phyloP scores from a whole-genome alignment of 2,329 filamentous ascomycete species.

The Pochonia chlamydosporia region DNA sequence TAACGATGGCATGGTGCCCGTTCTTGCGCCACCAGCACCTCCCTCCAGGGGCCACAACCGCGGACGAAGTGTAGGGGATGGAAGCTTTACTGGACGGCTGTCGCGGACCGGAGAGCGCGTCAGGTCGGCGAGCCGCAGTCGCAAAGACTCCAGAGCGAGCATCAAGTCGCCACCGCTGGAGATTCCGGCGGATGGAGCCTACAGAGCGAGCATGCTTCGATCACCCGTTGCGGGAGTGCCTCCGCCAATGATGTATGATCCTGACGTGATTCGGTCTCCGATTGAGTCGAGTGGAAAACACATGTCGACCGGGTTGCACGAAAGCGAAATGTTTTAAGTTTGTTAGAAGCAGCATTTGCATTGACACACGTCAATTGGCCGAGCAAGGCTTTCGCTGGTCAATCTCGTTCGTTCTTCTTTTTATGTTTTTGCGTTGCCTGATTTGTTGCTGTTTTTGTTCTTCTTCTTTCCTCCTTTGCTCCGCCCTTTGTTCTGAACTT shows the following conservation, averaged over 20 bases:
- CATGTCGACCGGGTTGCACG: slow-evolving; percentile 45
- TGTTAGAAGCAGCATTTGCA: not conserved
- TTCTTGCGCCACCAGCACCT: slow-evolving; percentile 39
- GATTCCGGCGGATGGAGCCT: slow-evolving; percentile 32
- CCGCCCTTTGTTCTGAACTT: not conserved
- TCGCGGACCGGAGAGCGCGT: slow-evolving; percentile 55
- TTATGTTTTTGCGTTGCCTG: not conserved
- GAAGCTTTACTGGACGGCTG: slow-evolving; percentile 47
- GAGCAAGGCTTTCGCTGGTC: not conserved
- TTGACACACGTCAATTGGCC: not conserved
- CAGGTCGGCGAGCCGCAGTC: slow-evolving; percentile 52
- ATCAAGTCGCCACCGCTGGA: slow-evolving; percentile 22
- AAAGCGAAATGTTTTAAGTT: slow-evolving; percentile 49
- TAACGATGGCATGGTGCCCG: slow-evolving; percentile 37
- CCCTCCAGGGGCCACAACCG: slow-evolving; percentile 45
- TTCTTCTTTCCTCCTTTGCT: not conserved
- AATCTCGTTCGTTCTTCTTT: not conserved
- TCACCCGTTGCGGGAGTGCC: slow-evolving; percentile 19
- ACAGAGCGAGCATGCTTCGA: slow-evolving; percentile 18
- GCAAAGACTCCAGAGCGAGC: slow-evolving; percentile 32
- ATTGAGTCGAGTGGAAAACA: slow-evolving; percentile 28
- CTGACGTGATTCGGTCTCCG: slow-evolving; percentile 26
- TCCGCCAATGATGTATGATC: slow-evolving; percentile 34
- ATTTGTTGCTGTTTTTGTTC: not conserved
- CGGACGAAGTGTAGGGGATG: slow-evolving; percentile 49